Evolutionary conservation across 2,329 filamentous ascomycete genomes (phyloP), one percentile per base, ranked within the genome.

Genomic region (Penicillium griseofulvum): DNA sequence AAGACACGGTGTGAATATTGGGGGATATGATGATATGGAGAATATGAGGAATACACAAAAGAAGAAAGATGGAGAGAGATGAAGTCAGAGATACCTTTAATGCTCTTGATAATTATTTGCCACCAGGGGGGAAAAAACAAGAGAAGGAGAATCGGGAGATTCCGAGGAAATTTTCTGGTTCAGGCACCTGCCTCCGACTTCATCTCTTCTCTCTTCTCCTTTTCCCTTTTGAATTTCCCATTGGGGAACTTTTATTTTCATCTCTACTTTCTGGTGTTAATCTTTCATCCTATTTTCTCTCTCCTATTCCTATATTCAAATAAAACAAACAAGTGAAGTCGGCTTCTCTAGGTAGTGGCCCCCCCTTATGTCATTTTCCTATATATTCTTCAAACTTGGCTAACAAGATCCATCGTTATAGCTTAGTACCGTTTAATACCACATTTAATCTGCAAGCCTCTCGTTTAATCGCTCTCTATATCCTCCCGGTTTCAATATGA

Each of bases 101-200:
- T n/a, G 10, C 26, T 24, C 11, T 24, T 8, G 4, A 34, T 24
- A 49, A 14, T 10, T 16, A 43, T 50, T 50, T 43, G 37, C 37
- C 37, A 49, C 36, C 11, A 12, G 17, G 8, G 4, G 11, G 3
- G 11, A 31, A 16, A 17, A 5, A 19, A 44, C 22, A 19, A 34
- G 26, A 31, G 31, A 36, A n/a, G 47, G 49, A 17, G 38, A 24
- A 28, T 50, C 36, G 42, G 45, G 26, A n/a, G 26, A 28, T 31
- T 41, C 43, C 50, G 56, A 63, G 58, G 56, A 60, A 49, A 58
- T 57, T 65, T 64, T 55, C 53, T 63, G 60, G 61, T 62, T 56
- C 63, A 64, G 63, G 63, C 61, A 65, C 59, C 55, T 41, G 14
- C 28, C 41, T 44, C 22, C 24, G 29, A 45, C 33, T 42, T 49